Conservation (phyloP, 2,329 filamentous ascomycete species). For the Plectosphaerella plurivora region DNA sequence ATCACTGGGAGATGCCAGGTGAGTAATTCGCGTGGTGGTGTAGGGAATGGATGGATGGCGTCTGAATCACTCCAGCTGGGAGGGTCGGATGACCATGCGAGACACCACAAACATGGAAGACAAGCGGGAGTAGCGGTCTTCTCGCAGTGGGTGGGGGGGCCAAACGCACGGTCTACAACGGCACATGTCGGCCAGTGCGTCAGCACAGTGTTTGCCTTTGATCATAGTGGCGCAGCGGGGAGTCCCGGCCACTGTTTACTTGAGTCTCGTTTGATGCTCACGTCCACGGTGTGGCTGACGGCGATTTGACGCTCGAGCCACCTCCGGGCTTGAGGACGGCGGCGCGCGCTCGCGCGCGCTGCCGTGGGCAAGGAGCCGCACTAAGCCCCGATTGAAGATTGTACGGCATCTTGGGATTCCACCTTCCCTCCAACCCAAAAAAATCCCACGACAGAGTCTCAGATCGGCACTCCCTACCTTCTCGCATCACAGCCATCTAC, state of each 20-base stretch:
- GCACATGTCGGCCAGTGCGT: no score
- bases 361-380: background rate
- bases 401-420: slow-evolving; percentile 5
- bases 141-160: background rate
- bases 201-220: no score
- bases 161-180: no score
- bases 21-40: no score
- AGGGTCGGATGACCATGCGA: background rate
- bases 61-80: background rate
- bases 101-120: background rate
- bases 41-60: background rate
- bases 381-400: background rate
- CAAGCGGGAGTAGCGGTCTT: background rate
- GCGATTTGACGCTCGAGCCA: background rate
- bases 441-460: slow-evolving; percentile 1
- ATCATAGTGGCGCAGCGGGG: no score
- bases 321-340: background rate
- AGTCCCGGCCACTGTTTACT: no score
- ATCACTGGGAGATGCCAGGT: no score
- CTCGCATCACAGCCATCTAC: slow-evolving; percentile 1
- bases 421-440: slow-evolving; percentile 10
- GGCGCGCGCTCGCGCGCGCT: background rate
- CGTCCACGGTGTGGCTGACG: no score
- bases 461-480: slow-evolving; percentile 6
- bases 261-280: no score